These are phyloP conservation scores for Chlorella sp. DNA, from an alignment of 139 green algal species.

Conservation along the genomic window DNA sequence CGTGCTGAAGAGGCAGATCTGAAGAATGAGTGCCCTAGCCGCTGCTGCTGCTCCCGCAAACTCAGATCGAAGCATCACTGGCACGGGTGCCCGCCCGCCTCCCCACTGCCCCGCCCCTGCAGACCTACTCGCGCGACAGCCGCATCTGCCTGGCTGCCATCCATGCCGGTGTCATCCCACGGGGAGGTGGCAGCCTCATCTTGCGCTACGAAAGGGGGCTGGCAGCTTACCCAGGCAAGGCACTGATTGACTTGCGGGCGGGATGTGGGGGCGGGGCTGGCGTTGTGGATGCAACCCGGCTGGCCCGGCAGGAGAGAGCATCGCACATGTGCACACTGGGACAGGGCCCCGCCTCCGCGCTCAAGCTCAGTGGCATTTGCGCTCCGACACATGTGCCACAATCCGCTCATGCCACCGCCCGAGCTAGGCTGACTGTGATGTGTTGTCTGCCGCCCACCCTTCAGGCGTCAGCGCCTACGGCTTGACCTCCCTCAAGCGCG, in stretches of 20 bases:
- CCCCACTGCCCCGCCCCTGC: not conserved
- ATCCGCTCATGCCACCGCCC: too few species aligned
- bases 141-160: conserved; percentile 19
- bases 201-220: conserved; percentile 3
- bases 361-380: not conserved
- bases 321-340: not conserved
- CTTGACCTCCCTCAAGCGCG: not conserved
- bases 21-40: too few species aligned
- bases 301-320: not conserved
- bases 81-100: too few species aligned
- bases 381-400: too few species aligned
- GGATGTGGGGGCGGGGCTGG: too few species aligned
- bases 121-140: not conserved
- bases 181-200: not conserved
- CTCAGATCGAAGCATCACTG: too few species aligned
- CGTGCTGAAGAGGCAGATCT: too few species aligned
- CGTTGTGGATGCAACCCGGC: not conserved
- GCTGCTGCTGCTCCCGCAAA: too few species aligned
- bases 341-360: not conserved
- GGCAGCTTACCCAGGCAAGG: not conserved
- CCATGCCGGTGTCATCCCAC: not conserved
- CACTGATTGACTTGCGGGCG: not conserved
- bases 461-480: not conserved
- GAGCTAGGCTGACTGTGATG: too few species aligned
- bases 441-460: not conserved